A percentile compares a stretch with the other conserved stretches of the same genome.
Conservation (phyloP, 2,329 filamentous ascomycete species). For the Alternaria incomplexa region DNA sequence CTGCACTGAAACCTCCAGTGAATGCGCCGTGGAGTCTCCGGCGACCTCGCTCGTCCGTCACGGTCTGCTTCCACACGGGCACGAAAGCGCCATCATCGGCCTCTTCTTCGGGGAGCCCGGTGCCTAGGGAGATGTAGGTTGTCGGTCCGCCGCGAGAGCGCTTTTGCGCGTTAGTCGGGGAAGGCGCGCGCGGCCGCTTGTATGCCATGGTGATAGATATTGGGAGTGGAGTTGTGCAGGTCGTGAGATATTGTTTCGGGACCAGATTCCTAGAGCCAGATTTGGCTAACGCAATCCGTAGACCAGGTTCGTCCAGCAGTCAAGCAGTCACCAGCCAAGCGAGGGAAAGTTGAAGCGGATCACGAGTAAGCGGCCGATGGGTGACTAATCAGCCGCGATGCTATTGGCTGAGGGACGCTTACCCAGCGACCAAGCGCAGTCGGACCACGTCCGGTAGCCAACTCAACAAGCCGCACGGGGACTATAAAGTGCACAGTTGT, state of each 20-base stretch:
- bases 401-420: neutral
- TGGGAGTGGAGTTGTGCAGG: neutral
- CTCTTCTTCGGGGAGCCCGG: conserved; percentile 76
- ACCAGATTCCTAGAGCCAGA: neutral
- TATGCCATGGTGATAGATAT: conserved; percentile 34
- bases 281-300: neutral
- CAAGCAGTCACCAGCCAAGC: neutral
- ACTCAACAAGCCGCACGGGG: neutral
- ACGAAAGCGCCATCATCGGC: conserved; percentile 92
- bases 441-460: neutral
- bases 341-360: conserved; percentile 2
- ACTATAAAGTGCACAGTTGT: neutral
- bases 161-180: conserved; percentile 66
- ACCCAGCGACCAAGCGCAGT: neutral
- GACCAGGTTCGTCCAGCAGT: neutral
- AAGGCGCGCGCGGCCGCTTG: conserved; percentile 40
- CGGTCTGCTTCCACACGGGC: conserved; percentile 98
- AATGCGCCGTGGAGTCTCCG: conserved; percentile 95
- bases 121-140: conserved; percentile 64
- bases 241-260: neutral
- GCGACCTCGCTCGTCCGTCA: conserved; percentile 87
- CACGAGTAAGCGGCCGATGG: neutral
- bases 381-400: conserved; percentile 7
- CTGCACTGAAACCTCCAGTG: conserved; percentile 94
- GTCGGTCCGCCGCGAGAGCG: conserved; percentile 64